Evolutionary conservation across 2,329 filamentous ascomycete genomes (phyloP).

Genomic region (Fusarium nygamai): DNA sequence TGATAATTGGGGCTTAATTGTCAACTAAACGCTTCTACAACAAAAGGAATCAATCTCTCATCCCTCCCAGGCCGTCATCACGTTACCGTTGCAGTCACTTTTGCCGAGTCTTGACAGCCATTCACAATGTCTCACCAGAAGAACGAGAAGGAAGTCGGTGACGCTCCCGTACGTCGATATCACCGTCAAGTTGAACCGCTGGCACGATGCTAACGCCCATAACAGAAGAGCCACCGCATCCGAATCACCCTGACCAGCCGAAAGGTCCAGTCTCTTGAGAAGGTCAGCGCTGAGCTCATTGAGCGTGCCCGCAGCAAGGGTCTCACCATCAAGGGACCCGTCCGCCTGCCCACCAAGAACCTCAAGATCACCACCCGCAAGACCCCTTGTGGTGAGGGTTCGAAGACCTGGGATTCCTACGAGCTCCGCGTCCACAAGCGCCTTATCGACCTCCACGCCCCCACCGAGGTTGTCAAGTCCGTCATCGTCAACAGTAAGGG

Average conservation of each 20-base stretch:
- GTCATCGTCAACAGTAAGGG: slow-evolving; percentile 85
- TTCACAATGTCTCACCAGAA: slow-evolving; percentile 92
- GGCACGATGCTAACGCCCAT: slow-evolving; percentile 23
- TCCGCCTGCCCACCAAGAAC: slow-evolving; percentile 96
- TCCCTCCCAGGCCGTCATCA: slow-evolving; percentile 69
- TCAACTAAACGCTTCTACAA: slow-evolving; percentile 18
- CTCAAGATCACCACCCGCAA: slow-evolving; percentile 98
- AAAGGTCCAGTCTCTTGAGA: slow-evolving; percentile 96
- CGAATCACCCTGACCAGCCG: slow-evolving; percentile 96
- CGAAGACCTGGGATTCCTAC: slow-evolving; percentile 99
- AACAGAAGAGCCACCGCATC: slow-evolving; percentile 93
- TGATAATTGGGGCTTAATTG: slow-evolving; percentile 29
- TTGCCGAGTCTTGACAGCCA: slow-evolving; percentile 79
- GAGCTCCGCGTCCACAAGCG: slow-evolving; percentile 99
- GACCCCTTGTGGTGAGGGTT: slow-evolving; percentile 99
- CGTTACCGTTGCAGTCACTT: slow-evolving; percentile 75
- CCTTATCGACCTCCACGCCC: slow-evolving; percentile 95
- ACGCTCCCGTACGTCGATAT: slow-evolving; percentile 75
- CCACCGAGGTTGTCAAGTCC: slow-evolving; percentile 97
- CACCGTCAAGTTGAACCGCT: background rate
- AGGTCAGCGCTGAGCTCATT: slow-evolving; percentile 97
- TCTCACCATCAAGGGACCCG: slow-evolving; percentile 97
- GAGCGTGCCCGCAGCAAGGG: slow-evolving; percentile 99
- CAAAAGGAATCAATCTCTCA: slow-evolving; percentile 37
- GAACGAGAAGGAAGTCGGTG: slow-evolving; percentile 91